phyloP scores from a whole-genome alignment of 2,329 filamentous ascomycete genomes.

The Lomentospora prolificans region DNA sequence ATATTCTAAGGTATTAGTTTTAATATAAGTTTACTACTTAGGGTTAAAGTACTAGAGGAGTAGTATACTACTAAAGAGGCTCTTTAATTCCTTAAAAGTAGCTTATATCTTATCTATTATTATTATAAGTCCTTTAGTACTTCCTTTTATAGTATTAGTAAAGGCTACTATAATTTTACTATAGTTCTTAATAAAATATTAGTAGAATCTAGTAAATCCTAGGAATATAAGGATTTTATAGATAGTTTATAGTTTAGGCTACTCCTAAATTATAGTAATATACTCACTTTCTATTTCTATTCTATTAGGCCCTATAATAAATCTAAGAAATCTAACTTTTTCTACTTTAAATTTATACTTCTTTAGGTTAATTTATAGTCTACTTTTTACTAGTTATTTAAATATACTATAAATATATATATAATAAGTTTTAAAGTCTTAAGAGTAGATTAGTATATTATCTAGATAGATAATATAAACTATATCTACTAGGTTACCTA shows the following conservation, averaged over 20 bases:
- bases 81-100: not conserved
- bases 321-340: not conserved
- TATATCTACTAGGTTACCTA: conserved; percentile 3
- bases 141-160: conserved; percentile 7
- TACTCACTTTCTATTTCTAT: conserved; percentile 8
- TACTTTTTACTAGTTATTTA: not conserved
- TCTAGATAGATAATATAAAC: conserved; percentile 12
- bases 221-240: conserved; percentile 6
- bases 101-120: no score
- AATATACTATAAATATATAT: not conserved
- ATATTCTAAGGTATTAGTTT: not conserved
- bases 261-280: not conserved
- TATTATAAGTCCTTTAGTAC: not conserved
- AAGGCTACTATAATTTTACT: conserved; percentile 3
- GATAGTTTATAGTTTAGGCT: not conserved
- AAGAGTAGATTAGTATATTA: conserved; percentile 13
- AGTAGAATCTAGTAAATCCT: conserved; percentile 11
- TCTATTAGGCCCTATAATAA: not conserved
- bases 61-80: not conserved
- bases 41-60: not conserved
- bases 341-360: not conserved
- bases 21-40: not conserved
- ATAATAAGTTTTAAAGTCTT: conserved; percentile 9
- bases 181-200: conserved; percentile 11
- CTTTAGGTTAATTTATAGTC: not conserved